Evolutionary conservation across 1,139 yeast species (phyloP), one percentile per base, ranked within the genome.

Genomic region (Geotrichum aggregatum): DNA sequence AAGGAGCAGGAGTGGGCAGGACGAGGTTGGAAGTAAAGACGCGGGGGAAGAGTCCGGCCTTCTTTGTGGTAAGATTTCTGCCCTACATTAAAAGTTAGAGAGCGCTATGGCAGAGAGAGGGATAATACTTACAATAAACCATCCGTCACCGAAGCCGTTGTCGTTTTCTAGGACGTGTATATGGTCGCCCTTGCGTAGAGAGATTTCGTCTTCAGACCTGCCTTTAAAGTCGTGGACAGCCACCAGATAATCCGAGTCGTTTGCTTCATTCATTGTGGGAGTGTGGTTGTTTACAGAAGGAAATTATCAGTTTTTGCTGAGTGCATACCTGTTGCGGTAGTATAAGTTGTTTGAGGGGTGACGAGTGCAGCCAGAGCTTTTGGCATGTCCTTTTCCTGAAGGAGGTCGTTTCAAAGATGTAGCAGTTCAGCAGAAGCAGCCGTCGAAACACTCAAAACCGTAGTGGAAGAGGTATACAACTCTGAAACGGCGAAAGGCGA

Each of bases 131-230:
- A 63, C 75, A 59, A 79, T 79, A 64, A 84, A 92, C 99, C 99
- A 92, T n/a, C 98, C 98, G 67, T 92, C 99, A 60, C 87, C 86
- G 68, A 86, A 92, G 63, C 87, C 97, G 57, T 83, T 79, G 69
- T 92, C 99, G 67, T 89, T 96, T 42, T 95, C 88, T 26, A 94
- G 77, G 14, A 92, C 89, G 66, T 89, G 94, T 52, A 94, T 77
- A 59, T 81, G 83, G 63, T 92, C 98, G 24, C 98, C 98, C 24
- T 85, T 80, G 48, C 75, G 76, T 58, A 92, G 75, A 44, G 83
- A 80, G 46, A 92, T 74, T 70, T 92, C 99, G 68, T 94, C 98
- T 24, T 88, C 96, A 56, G 91, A 75, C 50, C 98, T 76, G 49
- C 95, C 91, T 50, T 77, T 77, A 69, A 92, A 92, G 67, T 86